A percentile compares a stretch with the other conserved stretches of the same genome.
Evolutionary conservation across 2,329 filamentous ascomycete species (phyloP).

Genomic region (Botrytis deweyae): DNA sequence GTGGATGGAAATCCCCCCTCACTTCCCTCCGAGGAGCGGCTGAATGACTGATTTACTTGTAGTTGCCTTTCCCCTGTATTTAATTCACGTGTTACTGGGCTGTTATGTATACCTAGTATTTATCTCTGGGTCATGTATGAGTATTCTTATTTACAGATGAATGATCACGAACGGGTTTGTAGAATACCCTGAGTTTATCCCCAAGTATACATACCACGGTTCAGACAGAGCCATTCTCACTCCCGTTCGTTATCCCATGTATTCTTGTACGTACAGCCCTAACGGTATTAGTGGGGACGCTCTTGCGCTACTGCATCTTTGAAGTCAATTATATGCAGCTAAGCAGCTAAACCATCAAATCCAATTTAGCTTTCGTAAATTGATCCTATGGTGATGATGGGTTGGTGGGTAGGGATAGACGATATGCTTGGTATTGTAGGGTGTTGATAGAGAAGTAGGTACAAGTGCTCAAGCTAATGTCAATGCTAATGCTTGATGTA

Average conservation of each 20-base stretch:
- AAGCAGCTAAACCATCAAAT: background rate
- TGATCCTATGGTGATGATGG: background rate
- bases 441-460: background rate
- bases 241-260: background rate
- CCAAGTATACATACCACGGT: background rate
- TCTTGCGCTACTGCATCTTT: background rate
- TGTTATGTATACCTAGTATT: background rate
- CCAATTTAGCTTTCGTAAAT: background rate
- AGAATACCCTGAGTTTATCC: background rate
- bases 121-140: background rate
- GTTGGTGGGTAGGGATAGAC: background rate
- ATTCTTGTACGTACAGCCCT: slow-evolving; percentile 9
- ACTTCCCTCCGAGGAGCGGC: slow-evolving; percentile 1
- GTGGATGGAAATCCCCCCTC: background rate
- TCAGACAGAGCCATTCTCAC: background rate
- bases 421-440: background rate
- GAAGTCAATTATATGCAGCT: background rate
- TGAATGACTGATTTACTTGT: slow-evolving; percentile 4
- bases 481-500: background rate
- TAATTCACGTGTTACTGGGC: background rate
- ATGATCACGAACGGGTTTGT: background rate
- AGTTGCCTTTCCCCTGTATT: background rate
- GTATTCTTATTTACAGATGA: background rate
- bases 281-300: background rate
- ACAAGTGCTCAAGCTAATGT: background rate